Conservation (phyloP, 1,139 yeast species). For the Hansenula lynferdii region DNA sequence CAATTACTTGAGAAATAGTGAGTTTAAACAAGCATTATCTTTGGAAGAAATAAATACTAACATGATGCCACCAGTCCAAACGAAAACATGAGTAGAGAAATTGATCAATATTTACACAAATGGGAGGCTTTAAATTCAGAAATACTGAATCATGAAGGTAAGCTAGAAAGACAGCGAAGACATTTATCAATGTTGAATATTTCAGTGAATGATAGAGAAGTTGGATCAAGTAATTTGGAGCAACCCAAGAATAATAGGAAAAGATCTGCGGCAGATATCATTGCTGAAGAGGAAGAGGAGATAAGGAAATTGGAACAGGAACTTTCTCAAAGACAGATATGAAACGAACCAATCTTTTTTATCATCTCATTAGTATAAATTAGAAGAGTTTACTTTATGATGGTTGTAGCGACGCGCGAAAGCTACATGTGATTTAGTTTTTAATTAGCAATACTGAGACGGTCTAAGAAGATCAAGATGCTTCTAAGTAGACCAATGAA, state of each 20-base stretch:
- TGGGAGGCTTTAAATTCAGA: constrained; percentile 22
- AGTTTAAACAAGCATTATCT: constrained; percentile 2
- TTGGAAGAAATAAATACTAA: background rate
- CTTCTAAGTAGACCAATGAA: too few relatives aligned
- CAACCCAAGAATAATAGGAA: constrained; percentile 6
- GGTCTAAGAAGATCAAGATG: too few relatives aligned
- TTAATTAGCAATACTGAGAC: too few relatives aligned
- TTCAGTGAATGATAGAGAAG: constrained; percentile 17
- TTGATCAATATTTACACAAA: constrained; percentile 16
- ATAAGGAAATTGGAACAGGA: constrained; percentile 24
- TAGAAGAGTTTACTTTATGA: too few relatives aligned
- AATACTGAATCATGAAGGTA: constrained; percentile 27
- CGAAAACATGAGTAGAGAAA: constrained; percentile 24
- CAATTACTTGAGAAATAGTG: constrained; percentile 24
- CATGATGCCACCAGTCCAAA: constrained; percentile 19
- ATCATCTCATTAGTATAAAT: too few relatives aligned
- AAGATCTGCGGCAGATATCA: constrained; percentile 17
- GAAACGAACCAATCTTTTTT: background rate
- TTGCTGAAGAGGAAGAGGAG: constrained; percentile 26
- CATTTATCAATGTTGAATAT: constrained; percentile 21
- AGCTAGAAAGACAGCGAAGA: constrained; percentile 24
- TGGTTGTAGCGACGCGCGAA: too few relatives aligned
- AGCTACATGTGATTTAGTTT: too few relatives aligned
- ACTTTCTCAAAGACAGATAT: constrained; percentile 10
- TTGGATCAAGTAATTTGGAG: constrained; percentile 14